Evolutionary conservation across 2,329 filamentous ascomycete species (phyloP).

Genomic region (Penicillium fuscoglaucum): DNA sequence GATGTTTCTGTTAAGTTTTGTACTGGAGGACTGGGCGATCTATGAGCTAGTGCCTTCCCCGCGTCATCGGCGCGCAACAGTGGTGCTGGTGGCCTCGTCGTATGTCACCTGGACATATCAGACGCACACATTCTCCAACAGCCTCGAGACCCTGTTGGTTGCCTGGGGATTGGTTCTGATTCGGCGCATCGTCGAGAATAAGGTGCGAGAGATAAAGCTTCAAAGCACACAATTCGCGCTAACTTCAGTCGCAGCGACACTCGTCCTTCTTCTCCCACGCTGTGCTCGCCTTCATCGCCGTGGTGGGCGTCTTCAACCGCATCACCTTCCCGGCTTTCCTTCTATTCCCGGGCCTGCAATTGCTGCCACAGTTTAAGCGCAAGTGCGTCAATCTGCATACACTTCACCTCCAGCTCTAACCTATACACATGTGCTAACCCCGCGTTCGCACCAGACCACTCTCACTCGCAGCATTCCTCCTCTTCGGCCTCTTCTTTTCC

Average conservation of each 20-base stretch:
- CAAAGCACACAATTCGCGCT: background rate
- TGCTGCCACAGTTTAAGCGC: slow-evolving; percentile 81
- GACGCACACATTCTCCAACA: slow-evolving; percentile 97
- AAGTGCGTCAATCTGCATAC: slow-evolving; percentile 57
- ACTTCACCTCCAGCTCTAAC: background rate
- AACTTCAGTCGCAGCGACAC: slow-evolving; percentile 56
- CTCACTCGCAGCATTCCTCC: slow-evolving; percentile 62
- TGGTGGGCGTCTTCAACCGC: slow-evolving; percentile 90
- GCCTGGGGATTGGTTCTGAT: slow-evolving; percentile 93
- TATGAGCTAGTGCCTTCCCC: slow-evolving; percentile 82
- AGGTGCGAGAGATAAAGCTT: slow-evolving; percentile 51
- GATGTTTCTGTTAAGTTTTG: slow-evolving; percentile 95
- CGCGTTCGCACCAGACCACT: slow-evolving; percentile 47
- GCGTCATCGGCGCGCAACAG: slow-evolving; percentile 68
- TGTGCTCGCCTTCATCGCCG: slow-evolving; percentile 74
- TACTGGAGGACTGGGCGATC: slow-evolving; percentile 96
- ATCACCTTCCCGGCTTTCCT: slow-evolving; percentile 97
- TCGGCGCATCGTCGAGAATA: slow-evolving; percentile 76
- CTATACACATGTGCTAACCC: slow-evolving; percentile 15
- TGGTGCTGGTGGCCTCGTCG: slow-evolving; percentile 86
- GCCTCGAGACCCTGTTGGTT: slow-evolving; percentile 88
- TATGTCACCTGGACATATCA: slow-evolving; percentile 99
- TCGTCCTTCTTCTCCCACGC: slow-evolving; percentile 74
- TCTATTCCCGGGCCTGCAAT: slow-evolving; percentile 74
- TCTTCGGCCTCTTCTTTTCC: slow-evolving; percentile 67